phyloP scores from a whole-genome alignment of 2,329 filamentous ascomycete genomes.

The Aspergillus glaucus region DNA sequence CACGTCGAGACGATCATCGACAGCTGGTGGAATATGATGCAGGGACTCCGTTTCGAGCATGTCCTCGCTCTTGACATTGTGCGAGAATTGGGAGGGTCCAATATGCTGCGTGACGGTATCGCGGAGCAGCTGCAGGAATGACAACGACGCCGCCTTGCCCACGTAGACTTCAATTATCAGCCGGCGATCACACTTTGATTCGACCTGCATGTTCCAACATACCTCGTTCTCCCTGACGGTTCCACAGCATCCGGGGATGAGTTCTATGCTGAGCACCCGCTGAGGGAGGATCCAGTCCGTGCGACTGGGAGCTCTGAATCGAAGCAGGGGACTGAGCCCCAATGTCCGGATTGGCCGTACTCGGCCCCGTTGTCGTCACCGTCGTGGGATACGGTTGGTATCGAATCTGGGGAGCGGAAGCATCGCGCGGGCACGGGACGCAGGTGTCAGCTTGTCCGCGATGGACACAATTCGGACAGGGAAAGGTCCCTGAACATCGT shows the following conservation, averaged over 20 bases:
- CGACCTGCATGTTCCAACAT: conserved; percentile 4
- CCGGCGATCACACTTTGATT: no score
- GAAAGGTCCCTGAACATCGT: conserved; percentile 45
- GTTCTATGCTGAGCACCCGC: conserved; percentile 26
- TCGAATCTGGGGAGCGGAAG: background rate
- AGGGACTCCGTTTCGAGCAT: conserved; percentile 48
- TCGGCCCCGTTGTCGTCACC: background rate
- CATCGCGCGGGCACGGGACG: conserved; percentile 17
- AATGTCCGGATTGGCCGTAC: background rate
- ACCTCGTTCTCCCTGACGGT: conserved; percentile 49
- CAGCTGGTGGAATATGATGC: conserved; percentile 26
- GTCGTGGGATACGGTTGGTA: background rate
- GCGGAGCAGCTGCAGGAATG: conserved; percentile 51
- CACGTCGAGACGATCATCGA: conserved; percentile 24
- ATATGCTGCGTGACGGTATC: conserved; percentile 45
- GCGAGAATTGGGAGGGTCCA: conserved; percentile 50
- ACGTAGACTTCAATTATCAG: conserved; percentile 19
- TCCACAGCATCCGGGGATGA: conserved; percentile 43
- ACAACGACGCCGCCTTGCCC: conserved; percentile 38
- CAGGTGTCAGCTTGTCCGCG: conserved; percentile 38
- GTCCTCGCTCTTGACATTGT: conserved; percentile 45
- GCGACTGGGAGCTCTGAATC: background rate
- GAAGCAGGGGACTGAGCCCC: background rate
- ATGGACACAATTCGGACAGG: conserved; percentile 44
- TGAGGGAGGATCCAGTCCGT: conserved; percentile 14